These are phyloP conservation scores for Sporisorium exsertum DNA, from an alignment of 1,284 basidiomycete genomes.

Conservation along the genomic window DNA sequence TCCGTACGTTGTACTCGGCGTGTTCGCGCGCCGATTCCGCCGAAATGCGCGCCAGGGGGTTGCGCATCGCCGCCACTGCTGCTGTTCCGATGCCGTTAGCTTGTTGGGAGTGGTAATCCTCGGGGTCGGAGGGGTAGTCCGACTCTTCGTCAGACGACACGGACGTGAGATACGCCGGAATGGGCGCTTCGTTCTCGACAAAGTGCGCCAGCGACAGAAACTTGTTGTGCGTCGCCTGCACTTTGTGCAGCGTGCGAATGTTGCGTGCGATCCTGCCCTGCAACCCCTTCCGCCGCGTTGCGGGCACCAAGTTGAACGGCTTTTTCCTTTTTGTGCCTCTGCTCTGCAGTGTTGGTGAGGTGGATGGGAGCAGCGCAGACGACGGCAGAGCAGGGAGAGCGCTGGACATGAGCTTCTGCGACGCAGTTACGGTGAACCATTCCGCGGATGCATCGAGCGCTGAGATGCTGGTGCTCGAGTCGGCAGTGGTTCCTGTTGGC, in stretches of 20 bases:
- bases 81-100: constrained; percentile 1
- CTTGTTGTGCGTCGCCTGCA: constrained; percentile 62
- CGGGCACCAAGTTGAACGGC: constrained; percentile 37
- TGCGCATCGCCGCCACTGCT: background rate
- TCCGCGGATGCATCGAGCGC: constrained; percentile 29
- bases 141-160: constrained; percentile 61
- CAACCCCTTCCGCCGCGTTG: constrained; percentile 48
- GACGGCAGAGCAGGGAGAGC: constrained; percentile 48
- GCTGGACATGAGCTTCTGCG: constrained; percentile 47
- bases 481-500: background rate
- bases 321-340: constrained; percentile 26
- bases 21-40: constrained; percentile 49
- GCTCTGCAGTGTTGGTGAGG: background rate
- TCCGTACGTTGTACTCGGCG: constrained; percentile 48
- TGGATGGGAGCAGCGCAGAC: constrained; percentile 6
- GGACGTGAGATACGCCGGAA: constrained; percentile 59
- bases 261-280: constrained; percentile 58
- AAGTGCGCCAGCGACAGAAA: constrained; percentile 58
- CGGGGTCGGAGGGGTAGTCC: constrained; percentile 50
- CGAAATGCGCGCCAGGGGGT: constrained; percentile 29
- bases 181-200: constrained; percentile 62
- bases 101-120: constrained; percentile 18
- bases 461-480: background rate
- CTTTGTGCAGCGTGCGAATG: constrained; percentile 58
- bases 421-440: constrained; percentile 58